Percentiles rank a stretch among this genome's conserved stretches.
Evolutionary conservation across 148 eudicot genomes (phyloP).

Genomic region (Chenopodium suecicum): DNA sequence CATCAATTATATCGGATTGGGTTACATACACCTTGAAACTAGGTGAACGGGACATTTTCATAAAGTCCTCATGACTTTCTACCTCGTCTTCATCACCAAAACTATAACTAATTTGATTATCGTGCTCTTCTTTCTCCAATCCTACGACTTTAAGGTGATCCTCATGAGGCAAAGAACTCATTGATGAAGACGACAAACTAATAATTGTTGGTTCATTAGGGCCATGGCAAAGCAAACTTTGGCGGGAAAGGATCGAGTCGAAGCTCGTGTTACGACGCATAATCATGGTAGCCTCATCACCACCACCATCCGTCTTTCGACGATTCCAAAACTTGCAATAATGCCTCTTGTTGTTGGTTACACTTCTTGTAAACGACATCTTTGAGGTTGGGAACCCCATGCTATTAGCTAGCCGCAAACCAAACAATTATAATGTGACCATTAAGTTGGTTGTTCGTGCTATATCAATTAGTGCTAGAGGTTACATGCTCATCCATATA

Average conservation of each 20-base stretch:
- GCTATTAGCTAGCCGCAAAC: background rate
- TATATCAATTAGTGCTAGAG: too few relatives aligned
- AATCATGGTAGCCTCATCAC: background rate
- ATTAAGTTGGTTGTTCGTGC: background rate
- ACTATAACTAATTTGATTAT: background rate
- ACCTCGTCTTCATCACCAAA: background rate
- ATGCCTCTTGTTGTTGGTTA: background rate
- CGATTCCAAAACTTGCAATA: constrained; percentile 15
- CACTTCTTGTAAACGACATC: background rate
- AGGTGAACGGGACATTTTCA: background rate
- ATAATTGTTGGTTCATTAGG: background rate
- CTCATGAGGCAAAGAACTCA: background rate
- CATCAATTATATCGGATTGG: background rate
- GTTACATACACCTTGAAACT: constrained; percentile 25
- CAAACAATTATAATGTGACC: too few relatives aligned
- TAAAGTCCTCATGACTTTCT: background rate
- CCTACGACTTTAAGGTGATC: background rate
- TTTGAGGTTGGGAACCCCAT: constrained; percentile 20
- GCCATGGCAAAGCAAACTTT: background rate
- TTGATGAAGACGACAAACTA: background rate
- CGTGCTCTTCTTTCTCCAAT: background rate
- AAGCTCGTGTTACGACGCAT: background rate
- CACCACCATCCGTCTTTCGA: background rate
- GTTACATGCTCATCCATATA: background rate
- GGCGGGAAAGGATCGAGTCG: background rate